Evolutionary conservation across 2,329 filamentous ascomycete species (phyloP).

Genomic region (Aschersonia sp.): DNA sequence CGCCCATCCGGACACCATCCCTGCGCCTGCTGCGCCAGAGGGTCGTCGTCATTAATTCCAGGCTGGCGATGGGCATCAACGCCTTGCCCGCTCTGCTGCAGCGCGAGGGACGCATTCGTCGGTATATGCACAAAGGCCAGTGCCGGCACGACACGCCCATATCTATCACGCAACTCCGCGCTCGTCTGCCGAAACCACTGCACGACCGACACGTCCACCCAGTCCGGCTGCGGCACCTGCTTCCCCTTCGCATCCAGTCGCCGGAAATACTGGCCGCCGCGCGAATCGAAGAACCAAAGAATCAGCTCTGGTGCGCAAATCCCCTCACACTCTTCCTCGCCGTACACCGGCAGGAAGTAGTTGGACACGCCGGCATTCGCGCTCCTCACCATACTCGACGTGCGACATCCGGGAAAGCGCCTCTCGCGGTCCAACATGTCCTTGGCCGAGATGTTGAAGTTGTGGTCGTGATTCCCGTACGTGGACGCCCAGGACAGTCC

Average conservation of each 20-base stretch:
- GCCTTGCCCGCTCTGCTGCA: conserved; percentile 17
- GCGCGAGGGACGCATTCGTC: conserved; percentile 23
- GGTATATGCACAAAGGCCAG: conserved; percentile 36
- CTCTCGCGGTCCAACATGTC: conserved; percentile 27
- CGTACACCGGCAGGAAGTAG: conserved; percentile 31
- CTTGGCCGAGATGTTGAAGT: conserved; percentile 38
- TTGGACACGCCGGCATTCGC: conserved; percentile 27
- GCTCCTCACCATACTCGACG: conserved; percentile 22
- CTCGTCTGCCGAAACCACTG: conserved; percentile 26
- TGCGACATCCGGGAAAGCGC: conserved; percentile 22
- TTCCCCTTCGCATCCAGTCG: conserved; percentile 14
- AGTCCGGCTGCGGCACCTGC: conserved; percentile 22
- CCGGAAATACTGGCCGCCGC: conserved; percentile 40
- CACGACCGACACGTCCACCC: conserved; percentile 30
- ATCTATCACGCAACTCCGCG: conserved; percentile 12
- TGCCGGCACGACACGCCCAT: conserved; percentile 24
- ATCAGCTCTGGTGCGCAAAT: conserved; percentile 28
- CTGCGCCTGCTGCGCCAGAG: conserved; percentile 25
- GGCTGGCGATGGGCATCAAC: conserved; percentile 23
- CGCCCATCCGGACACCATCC: conserved; percentile 28
- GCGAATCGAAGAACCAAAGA: conserved; percentile 61
- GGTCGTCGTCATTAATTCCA: conserved; percentile 29
- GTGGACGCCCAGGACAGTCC: conserved; percentile 49
- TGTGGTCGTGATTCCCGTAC: conserved; percentile 58
- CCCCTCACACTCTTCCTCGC: conserved; percentile 8